These are phyloP conservation scores for Fusarium bulbicola DNA, from an alignment of 2,329 filamentous ascomycete genomes.

Conservation along the genomic window DNA sequence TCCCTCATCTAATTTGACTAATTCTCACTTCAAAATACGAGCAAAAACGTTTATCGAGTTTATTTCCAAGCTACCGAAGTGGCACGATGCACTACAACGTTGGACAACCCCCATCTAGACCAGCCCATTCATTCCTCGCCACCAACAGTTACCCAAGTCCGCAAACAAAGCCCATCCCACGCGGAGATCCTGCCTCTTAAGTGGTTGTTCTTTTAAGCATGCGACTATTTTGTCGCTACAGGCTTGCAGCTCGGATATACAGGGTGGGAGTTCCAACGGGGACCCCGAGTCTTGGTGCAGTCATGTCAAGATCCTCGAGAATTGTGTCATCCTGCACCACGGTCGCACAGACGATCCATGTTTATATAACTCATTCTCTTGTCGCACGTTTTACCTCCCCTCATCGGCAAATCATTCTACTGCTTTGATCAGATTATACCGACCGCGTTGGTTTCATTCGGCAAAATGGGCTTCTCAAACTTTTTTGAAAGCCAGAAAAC, in stretches of 20 bases:
- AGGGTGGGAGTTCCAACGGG: neutral
- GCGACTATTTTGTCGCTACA: neutral
- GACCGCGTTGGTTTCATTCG: neutral
- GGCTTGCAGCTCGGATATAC: neutral
- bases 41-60: rapidly evolving
- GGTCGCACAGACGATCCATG: neutral
- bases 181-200: rapidly evolving
- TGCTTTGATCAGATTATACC: no score
- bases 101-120: neutral
- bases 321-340: slow-evolving; percentile 21
- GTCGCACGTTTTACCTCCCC: neutral
- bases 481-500: slow-evolving; percentile 16
- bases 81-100: neutral
- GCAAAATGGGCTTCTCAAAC: slow-evolving; percentile 15
- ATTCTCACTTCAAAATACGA: rapidly evolving
- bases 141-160: neutral
- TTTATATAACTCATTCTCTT: slow-evolving; percentile 7
- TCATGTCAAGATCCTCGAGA: neutral
- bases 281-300: neutral
- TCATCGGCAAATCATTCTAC: neutral
- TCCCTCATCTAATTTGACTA: no score
- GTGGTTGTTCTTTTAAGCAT: neutral
- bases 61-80: rapidly evolving
- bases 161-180: neutral
- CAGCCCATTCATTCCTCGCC: neutral